Evolutionary conservation across 139 green algal genomes (phyloP).

Genomic region (Chlamydomonas schloesseri): DNA sequence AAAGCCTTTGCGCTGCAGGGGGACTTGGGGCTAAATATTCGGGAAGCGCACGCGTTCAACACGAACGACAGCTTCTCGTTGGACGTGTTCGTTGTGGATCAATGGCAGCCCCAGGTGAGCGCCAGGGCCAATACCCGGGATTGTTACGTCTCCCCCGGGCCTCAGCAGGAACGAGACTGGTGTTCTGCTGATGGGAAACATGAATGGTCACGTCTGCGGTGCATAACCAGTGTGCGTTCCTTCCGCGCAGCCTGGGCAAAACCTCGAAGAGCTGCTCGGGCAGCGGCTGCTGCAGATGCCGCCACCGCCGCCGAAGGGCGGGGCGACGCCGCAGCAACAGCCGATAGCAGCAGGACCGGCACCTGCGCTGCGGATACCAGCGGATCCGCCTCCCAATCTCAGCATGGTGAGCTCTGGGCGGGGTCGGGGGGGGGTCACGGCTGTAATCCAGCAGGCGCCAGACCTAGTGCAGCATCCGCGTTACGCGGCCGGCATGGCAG

Average conservation of each 20-base stretch:
- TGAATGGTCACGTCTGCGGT: too few relatives aligned
- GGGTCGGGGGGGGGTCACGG: too few relatives aligned
- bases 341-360: not conserved
- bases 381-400: constrained; percentile 38
- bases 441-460: too few relatives aligned
- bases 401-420: not conserved
- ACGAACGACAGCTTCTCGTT: constrained; percentile 93
- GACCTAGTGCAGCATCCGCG: too few relatives aligned
- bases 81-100: constrained; percentile 97
- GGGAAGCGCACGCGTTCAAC: constrained; percentile 99
- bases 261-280: constrained; percentile 83
- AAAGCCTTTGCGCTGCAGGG: constrained; percentile 61
- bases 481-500: too few relatives aligned
- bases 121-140: constrained; percentile 19
- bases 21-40: constrained; percentile 97
- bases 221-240: too few relatives aligned
- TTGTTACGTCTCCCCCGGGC: not conserved
- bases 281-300: constrained; percentile 84
- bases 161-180: not conserved
- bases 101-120: constrained; percentile 53
- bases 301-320: constrained; percentile 59
- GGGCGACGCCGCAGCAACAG: constrained; percentile 15
- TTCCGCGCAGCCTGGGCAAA: constrained; percentile 28
- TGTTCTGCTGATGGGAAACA: too few relatives aligned
- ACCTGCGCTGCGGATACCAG: constrained; percentile 32